phyloP scores from a whole-genome alignment of 441 rosid genomes.

The Gossypium schwendimanii region DNA sequence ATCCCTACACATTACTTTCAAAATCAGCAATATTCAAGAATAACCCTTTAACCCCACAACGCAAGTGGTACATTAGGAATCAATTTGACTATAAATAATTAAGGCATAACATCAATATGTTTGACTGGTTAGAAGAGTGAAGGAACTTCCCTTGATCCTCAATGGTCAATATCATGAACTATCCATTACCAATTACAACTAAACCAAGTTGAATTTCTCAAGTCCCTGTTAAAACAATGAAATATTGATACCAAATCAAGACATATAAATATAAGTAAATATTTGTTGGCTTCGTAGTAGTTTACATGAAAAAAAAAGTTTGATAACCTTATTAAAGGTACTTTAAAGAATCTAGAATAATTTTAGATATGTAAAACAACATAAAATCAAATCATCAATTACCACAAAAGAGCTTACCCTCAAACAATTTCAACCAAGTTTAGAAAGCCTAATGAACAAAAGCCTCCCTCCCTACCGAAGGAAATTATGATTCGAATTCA shows the following conservation, averaged over 20 bases:
- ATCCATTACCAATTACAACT: too few relatives aligned
- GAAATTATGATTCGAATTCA: background rate
- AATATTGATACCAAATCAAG: background rate
- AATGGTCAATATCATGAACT: too few relatives aligned
- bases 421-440: background rate
- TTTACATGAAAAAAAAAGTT: background rate
- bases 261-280: background rate
- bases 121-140: too few relatives aligned
- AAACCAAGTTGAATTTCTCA: too few relatives aligned
- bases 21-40: background rate
- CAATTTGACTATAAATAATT: too few relatives aligned
- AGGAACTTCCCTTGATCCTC: too few relatives aligned
- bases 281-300: background rate
- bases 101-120: too few relatives aligned
- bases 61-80: background rate
- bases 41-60: background rate
- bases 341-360: background rate
- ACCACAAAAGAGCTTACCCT: background rate
- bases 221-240: background rate
- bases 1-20: background rate
- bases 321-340: background rate
- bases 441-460: background rate
- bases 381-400: background rate
- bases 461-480: background rate
- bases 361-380: background rate